Evolutionary conservation across 2,329 filamentous ascomycete genomes (phyloP).

Genomic region (Neofusicoccum kwambonambiense): DNA sequence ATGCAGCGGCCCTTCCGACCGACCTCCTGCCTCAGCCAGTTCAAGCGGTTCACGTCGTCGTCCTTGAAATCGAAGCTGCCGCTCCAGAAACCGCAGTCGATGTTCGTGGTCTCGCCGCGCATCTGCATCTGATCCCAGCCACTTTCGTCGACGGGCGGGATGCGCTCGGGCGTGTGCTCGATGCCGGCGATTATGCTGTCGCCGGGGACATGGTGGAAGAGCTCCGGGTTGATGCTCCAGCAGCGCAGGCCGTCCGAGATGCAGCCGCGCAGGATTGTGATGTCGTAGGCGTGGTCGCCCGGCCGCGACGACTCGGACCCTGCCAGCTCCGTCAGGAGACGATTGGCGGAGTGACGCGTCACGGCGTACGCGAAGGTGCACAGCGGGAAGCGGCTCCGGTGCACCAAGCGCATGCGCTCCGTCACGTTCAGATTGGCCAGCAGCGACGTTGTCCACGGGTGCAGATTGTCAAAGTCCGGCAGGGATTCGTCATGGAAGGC

Average conservation of each 20-base stretch:
- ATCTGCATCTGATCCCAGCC: slow-evolving; percentile 31
- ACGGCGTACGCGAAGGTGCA: slow-evolving; percentile 48
- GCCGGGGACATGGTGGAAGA: slow-evolving; percentile 46
- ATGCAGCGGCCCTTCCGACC: slow-evolving; percentile 39
- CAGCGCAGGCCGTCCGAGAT: slow-evolving; percentile 36
- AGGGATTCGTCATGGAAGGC: slow-evolving; percentile 39
- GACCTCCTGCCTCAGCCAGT: slow-evolving; percentile 37
- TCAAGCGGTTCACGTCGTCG: slow-evolving; percentile 30
- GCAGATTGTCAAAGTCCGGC: slow-evolving; percentile 36
- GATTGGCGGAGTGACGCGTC: slow-evolving; percentile 39
- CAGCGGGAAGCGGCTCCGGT: slow-evolving; percentile 43
- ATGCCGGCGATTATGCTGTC: slow-evolving; percentile 39
- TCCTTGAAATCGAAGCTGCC: slow-evolving; percentile 37
- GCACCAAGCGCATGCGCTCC: slow-evolving; percentile 37
- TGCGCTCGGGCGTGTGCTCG: slow-evolving; percentile 26
- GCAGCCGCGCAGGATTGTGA: slow-evolving; percentile 44
- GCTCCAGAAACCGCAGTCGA: slow-evolving; percentile 42
- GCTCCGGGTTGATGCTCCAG: slow-evolving; percentile 45
- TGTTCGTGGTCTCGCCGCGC: slow-evolving; percentile 38
- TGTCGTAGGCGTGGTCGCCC: slow-evolving; percentile 38
- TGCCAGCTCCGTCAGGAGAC: slow-evolving; percentile 41
- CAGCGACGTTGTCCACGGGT: slow-evolving; percentile 40
- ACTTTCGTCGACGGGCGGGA: slow-evolving; percentile 37
- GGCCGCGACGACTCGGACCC: slow-evolving; percentile 21
- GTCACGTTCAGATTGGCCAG: slow-evolving; percentile 38